Evolutionary conservation across 2,329 filamentous ascomycete genomes (phyloP).

Genomic region (Furcasterigmium furcatum): DNA sequence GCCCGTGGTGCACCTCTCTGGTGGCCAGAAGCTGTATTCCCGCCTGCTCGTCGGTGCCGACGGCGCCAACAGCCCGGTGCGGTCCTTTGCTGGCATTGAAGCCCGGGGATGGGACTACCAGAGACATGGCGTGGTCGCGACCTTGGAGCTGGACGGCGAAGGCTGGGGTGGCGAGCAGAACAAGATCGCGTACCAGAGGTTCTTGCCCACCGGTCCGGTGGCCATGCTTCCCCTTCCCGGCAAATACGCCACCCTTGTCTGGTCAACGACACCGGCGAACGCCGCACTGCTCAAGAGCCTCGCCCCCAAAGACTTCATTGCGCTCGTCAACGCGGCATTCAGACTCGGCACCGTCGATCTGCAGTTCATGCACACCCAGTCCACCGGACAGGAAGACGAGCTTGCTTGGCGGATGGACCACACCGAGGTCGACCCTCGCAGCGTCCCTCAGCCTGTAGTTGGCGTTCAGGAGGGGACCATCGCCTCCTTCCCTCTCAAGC

Average conservation of each 20-base stretch:
- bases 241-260: constrained; percentile 81
- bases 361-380: constrained; percentile 71
- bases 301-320: constrained; percentile 67
- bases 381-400: constrained; percentile 64
- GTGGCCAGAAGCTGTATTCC: constrained; percentile 67
- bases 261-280: constrained; percentile 84
- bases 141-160: constrained; percentile 66
- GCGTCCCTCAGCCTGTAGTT: constrained; percentile 63
- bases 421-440: constrained; percentile 50
- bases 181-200: constrained; percentile 90
- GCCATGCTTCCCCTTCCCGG: constrained; percentile 88
- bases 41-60: constrained; percentile 89
- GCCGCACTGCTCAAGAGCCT: constrained; percentile 79
- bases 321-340: constrained; percentile 93
- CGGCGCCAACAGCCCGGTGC: constrained; percentile 90
- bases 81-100: constrained; percentile 81
- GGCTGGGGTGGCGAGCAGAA: constrained; percentile 49
- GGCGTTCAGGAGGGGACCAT: constrained; percentile 75
- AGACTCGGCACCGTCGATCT: constrained; percentile 77
- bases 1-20: constrained; percentile 76
- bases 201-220: constrained; percentile 87
- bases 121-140: constrained; percentile 87
- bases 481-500: constrained; percentile 85
- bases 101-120: constrained; percentile 92
- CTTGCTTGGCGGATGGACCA: constrained; percentile 79